Percentiles rank a stretch among this genome's conserved stretches.
phyloP scores from a whole-genome alignment of 2,329 filamentous ascomycete genomes.

The Diplodia scrobiculata region DNA sequence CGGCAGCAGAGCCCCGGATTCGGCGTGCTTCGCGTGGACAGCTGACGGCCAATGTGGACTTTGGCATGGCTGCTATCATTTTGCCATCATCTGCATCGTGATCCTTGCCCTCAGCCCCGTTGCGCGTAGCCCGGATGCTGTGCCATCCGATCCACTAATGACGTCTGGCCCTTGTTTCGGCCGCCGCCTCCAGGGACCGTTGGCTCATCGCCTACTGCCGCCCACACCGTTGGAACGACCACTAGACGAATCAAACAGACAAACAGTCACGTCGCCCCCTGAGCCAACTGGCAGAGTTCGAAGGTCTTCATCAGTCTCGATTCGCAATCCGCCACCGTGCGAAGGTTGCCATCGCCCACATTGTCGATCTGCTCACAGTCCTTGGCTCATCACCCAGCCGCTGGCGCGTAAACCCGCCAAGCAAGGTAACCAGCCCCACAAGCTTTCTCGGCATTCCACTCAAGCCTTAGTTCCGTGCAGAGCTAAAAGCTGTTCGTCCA shows the following conservation, averaged over 20 bases:
- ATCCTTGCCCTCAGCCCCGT: neutral
- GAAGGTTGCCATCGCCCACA: neutral
- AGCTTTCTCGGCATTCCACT: neutral
- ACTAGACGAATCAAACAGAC: neutral
- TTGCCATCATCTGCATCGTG: neutral
- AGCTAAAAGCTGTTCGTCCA: neutral
- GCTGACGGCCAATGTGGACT: neutral
- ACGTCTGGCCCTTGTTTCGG: neutral
- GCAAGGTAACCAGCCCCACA: neutral
- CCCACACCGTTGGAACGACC: neutral
- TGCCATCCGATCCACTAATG: neutral
- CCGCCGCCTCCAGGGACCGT: neutral
- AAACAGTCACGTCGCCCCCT: neutral
- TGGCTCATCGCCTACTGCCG: neutral
- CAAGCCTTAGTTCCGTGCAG: neutral
- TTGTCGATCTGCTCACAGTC: neutral
- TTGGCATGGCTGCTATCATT: neutral
- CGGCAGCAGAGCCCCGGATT: constrained; percentile 3
- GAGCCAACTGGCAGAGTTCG: neutral
- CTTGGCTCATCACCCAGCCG: neutral
- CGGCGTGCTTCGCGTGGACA: neutral
- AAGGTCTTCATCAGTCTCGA: neutral
- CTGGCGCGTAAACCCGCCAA: neutral
- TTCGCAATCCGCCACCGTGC: neutral
- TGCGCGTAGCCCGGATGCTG: neutral